Evolutionary conservation across 2,329 filamentous ascomycete species (phyloP), one percentile per base, ranked within the genome.

Genomic region (Helminthosporium solani): DNA sequence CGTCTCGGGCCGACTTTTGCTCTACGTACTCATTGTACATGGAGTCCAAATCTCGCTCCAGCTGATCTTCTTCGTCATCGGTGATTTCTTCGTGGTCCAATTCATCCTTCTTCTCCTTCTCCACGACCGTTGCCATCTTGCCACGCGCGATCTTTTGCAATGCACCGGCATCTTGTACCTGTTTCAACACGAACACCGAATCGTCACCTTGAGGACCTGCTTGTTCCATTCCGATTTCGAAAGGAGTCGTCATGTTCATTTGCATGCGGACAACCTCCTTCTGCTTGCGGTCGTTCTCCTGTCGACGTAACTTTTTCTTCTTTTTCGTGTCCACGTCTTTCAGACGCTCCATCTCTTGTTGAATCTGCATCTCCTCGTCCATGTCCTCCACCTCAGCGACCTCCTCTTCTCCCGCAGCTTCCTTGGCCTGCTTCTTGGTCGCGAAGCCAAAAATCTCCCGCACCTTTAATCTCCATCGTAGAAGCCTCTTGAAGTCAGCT

Each of bases 241-340:
- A 94, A 7, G 94, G 94, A 0, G 90, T 88, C 2, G 86, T 86
- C 94, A 99, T 99, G 73, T 96, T 86, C 76, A 99, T 84, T 71
- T 99, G 94, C 86, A 99, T 87, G 27, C 94, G 85, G n/a, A 95
- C 79, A 49, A 97, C 90, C 55, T 97, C 94, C 58, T 88, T 94
- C 58, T 94, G 88, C 72, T 95, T 97, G 70, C 84, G 84, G 70
- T 99, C 94, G 56, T 99, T 99, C 49, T 95, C 90, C 60, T 81
- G 88, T 54, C 91, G 81, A 57, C 86, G 83, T 61, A 95, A 88
- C 59, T 90, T 86, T 74, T 90, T 95, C 71, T 85, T 92, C 58
- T 85, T 84, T 18, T 85, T 70, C 34, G 74, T 82, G 53, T 94
- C 88, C 61, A 85, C 86, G 20, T 97, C 90, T 56, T 87, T 88